These are phyloP conservation scores for Chlorencoelia australis DNA, from an alignment of 2,329 filamentous ascomycete genomes.

Conservation along the genomic window DNA sequence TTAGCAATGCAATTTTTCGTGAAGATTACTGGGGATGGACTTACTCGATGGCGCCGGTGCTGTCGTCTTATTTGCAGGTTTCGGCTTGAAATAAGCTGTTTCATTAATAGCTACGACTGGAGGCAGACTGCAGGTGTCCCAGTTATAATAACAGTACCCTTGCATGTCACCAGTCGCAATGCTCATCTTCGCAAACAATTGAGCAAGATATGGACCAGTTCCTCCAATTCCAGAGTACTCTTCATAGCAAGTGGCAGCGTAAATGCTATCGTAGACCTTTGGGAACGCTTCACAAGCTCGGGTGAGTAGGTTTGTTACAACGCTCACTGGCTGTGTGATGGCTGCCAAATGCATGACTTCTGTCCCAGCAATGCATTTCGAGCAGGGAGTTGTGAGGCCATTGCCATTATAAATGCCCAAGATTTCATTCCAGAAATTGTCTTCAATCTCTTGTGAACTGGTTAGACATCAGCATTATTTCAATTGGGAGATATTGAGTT, in stretches of 20 bases:
- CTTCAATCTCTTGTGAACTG: conserved; percentile 5
- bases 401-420: conserved; percentile 2
- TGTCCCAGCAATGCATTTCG: conserved; percentile 6
- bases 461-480: background rate
- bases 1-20: background rate
- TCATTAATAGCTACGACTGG: conserved; percentile 1
- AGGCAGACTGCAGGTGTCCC: conserved; percentile 3
- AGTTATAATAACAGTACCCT: conserved; percentile 3
- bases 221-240: conserved; percentile 7
- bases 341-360: conserved; percentile 6
- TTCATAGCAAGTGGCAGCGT: conserved; percentile 4
- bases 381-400: conserved; percentile 1
- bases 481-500: background rate
- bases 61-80: conserved; percentile 2
- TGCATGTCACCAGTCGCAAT: conserved; percentile 4
- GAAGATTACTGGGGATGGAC: background rate
- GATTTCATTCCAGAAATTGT: conserved; percentile 4
- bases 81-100: conserved; percentile 4
- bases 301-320: conserved; percentile 5
- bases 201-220: conserved; percentile 5
- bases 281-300: conserved; percentile 6
- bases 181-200: conserved; percentile 5
- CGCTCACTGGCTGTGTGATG: conserved; percentile 4
- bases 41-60: conserved; percentile 3
- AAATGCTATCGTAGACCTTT: conserved; percentile 5